Evolutionary conservation across 148 eudicot species (phyloP).

Genomic region (Rhododendron williamsianum): DNA sequence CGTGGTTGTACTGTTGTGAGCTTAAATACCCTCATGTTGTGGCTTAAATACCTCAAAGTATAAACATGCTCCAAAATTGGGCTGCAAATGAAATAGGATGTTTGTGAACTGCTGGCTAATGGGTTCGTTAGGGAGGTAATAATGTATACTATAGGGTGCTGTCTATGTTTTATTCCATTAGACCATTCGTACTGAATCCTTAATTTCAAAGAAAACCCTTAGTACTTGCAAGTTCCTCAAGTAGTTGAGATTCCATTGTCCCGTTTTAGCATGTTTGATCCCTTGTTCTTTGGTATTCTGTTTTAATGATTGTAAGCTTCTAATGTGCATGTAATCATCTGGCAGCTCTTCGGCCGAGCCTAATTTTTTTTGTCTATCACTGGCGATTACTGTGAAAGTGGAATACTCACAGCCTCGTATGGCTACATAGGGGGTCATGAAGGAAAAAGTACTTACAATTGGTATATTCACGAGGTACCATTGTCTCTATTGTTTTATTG

Average conservation of each 20-base stretch:
- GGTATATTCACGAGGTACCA: slow-evolving; percentile 91
- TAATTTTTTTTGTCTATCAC: slow-evolving; percentile 86
- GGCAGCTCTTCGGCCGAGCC: slow-evolving; percentile 94
- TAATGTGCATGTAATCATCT: slow-evolving; percentile 17
- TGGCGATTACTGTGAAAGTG: slow-evolving; percentile 87
- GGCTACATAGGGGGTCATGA: slow-evolving; percentile 98
- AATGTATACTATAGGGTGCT: neutral
- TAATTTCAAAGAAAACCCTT: neutral
- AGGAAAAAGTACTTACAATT: slow-evolving; percentile 79
- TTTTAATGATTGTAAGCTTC: neutral
- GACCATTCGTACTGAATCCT: too few species aligned
- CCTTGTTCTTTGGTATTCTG: slow-evolving; percentile 1
- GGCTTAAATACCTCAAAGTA: neutral
- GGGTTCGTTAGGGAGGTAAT: too few species aligned
- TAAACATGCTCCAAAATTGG: neutral
- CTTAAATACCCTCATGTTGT: neutral
- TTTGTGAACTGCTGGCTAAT: too few species aligned
- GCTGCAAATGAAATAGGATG: neutral
- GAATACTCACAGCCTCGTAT: slow-evolving; percentile 83
- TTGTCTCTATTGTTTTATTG: neutral
- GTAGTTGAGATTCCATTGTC: neutral
- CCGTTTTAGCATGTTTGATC: neutral
- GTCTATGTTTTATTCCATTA: neutral
- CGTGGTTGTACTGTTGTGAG: neutral
- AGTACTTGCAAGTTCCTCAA: neutral